Percentiles rank a stretch among this genome's conserved stretches.
These are phyloP conservation scores for Hortiboletus campestris DNA, from an alignment of 768 basidiomycete species.

Conservation along the genomic window DNA sequence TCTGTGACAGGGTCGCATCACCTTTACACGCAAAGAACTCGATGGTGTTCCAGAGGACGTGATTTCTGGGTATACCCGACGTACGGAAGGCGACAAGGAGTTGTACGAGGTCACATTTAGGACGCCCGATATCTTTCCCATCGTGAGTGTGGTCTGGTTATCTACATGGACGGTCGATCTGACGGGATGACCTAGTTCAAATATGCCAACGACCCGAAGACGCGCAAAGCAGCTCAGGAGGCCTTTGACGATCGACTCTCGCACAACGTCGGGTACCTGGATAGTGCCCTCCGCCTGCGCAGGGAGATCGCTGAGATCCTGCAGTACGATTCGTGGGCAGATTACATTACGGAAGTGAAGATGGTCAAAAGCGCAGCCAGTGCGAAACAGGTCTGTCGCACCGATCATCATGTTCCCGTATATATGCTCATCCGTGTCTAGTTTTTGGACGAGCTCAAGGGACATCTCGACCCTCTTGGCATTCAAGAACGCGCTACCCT, in stretches of 20 bases:
- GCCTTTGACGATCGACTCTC: slow-evolving; percentile 67
- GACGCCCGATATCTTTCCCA: slow-evolving; percentile 77
- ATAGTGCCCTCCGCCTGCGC: slow-evolving; percentile 66
- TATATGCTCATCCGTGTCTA: slow-evolving; percentile 22
- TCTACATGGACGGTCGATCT: neutral
- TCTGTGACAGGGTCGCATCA: slow-evolving; percentile 49
- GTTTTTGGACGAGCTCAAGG: slow-evolving; percentile 78
- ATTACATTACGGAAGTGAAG: slow-evolving; percentile 80
- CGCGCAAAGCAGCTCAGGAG: slow-evolving; percentile 63
- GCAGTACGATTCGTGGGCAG: slow-evolving; percentile 79
- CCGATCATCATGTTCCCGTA: neutral
- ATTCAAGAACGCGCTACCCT: slow-evolving; percentile 64
- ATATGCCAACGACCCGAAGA: slow-evolving; percentile 68
- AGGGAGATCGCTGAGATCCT: slow-evolving; percentile 66
- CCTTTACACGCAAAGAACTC: slow-evolving; percentile 71
- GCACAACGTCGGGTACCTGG: slow-evolving; percentile 69
- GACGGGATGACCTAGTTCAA: slow-evolving; percentile 57
- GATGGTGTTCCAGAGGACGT: slow-evolving; percentile 82
- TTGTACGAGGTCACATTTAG: slow-evolving; percentile 77
- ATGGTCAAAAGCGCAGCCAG: slow-evolving; percentile 75
- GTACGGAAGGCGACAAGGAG: slow-evolving; percentile 54
- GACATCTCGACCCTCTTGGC: slow-evolving; percentile 71
- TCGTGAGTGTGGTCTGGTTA: slow-evolving; percentile 43
- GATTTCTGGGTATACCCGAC: slow-evolving; percentile 71
- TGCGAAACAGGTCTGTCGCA: slow-evolving; percentile 49